Percentiles rank a stretch among this genome's conserved stretches.
Evolutionary conservation across 306 rosid genomes (phyloP).

Genomic region (Trifolium fragiferum): DNA sequence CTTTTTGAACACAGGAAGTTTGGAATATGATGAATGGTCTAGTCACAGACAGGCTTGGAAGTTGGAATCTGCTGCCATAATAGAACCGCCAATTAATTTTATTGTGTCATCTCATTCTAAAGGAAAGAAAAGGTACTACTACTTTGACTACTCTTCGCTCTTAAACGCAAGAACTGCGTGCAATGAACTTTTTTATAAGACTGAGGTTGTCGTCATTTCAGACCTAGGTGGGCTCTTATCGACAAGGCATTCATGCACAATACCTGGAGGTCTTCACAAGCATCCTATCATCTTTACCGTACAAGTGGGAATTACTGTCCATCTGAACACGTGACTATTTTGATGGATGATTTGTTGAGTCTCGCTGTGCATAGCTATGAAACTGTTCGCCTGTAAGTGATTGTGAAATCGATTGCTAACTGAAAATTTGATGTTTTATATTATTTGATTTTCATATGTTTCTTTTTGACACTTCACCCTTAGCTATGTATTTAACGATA

Average conservation of each 20-base stretch:
- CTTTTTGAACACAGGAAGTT: constrained; percentile 65
- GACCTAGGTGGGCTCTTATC: constrained; percentile 99
- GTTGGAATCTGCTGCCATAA: constrained; percentile 92
- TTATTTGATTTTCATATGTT: background rate
- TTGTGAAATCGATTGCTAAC: constrained; percentile 18
- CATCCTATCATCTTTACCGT: constrained; percentile 88
- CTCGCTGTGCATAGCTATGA: constrained; percentile 90
- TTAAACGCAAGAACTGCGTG: constrained; percentile 34
- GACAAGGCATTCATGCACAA: constrained; percentile 98
- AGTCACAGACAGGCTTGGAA: constrained; percentile 99
- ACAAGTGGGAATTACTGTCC: constrained; percentile 70
- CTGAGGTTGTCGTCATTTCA: constrained; percentile 45
- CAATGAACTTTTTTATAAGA: constrained; percentile 20
- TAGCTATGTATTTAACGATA: constrained; percentile 7
- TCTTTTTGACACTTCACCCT: constrained; percentile 1
- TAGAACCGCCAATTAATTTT: constrained; percentile 91
- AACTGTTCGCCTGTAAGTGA: constrained; percentile 92
- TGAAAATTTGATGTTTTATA: constrained; percentile 16
- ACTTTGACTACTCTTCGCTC: constrained; percentile 24
- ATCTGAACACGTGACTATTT: constrained; percentile 75
- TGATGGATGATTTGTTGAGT: constrained; percentile 83
- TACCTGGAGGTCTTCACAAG: constrained; percentile 99
- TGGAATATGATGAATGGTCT: constrained; percentile 97
- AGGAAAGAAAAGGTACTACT: constrained; percentile 84
- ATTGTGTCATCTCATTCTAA: constrained; percentile 79